Base-by-base conservation (phyloP, 1,284 basidiomycete genomes). In the Cystobasidiaceae sp. region DNA sequence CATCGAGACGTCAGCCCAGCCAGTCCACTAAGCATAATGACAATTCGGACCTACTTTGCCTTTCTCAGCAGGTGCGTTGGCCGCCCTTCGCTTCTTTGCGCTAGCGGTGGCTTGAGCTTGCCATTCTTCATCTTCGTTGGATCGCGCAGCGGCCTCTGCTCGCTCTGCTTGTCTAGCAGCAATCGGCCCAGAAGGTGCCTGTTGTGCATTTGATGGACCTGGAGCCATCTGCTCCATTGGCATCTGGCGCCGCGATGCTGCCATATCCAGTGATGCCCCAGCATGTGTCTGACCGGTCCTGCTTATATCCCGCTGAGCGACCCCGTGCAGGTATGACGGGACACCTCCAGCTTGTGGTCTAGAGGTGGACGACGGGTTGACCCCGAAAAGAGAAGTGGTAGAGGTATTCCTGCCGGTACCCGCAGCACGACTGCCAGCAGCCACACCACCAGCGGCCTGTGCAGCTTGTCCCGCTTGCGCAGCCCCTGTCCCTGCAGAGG, bases 281-380 rank as follows among this genome's bases (percentile, higher is more conserved):
- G 48, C 39, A 17, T 52, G n/a, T 5, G 27, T 15, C 37, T 51
- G 49, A 37, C 49, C 50, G 17, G 21, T 41, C 41, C 50, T 62
- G 23, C 37, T 32, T 44, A 39, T 30, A 19, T 56, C 54, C n/a
- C 54, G 37, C 23, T 56, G 54, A 50, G 60, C 60, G 21, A 23
- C n/a, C n/a, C n/a, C 21, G 52, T 68, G 56, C 68, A 63, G 50
- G 72, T 74, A 66, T 70, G 71, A 54, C 63, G 67, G 59, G 73
- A 72, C 68, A 75, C 74, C 41, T 70, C 62, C 70, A 70, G 71
- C 69, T 74, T 75, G 44, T 66, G 65, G 74, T 76, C 71, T 59
- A 56, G 63, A 67, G 68, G 71, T 67, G 66, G 67, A 2, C 58
- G 70, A 44, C 51, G 60, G 13, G 62, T 64, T 39, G 45, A 56